phyloP scores from a whole-genome alignment of 768 basidiomycete genomes.

The Mycena alexandri region DNA sequence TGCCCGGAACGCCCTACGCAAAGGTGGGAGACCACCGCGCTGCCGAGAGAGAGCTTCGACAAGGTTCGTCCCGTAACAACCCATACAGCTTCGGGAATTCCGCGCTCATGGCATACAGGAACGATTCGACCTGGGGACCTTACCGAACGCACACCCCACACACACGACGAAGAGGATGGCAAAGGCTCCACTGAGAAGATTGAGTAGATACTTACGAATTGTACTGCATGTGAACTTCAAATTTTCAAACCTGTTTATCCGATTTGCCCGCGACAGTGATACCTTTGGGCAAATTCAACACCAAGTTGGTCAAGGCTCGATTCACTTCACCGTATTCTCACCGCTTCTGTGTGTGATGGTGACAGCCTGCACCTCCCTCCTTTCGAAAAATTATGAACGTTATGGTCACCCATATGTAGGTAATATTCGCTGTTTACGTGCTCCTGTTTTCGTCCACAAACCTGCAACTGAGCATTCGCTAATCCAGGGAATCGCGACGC shows the following conservation, averaged over 20 bases:
- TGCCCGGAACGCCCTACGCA: constrained; percentile 52
- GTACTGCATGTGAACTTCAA: not conserved
- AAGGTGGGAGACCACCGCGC: constrained; percentile 50
- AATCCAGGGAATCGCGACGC: no score
- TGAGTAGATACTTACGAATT: constrained; percentile 16
- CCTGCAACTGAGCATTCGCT: no score
- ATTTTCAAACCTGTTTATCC: not conserved
- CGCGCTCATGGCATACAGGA: constrained; percentile 34
- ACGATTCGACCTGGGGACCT: constrained; percentile 47
- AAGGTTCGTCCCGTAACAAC: constrained; percentile 48
- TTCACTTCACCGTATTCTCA: no score
- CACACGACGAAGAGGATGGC: constrained; percentile 32
- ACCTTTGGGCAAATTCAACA: no score
- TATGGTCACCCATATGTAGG: no score
- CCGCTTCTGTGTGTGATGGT: no score
- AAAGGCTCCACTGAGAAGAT: constrained; percentile 36
- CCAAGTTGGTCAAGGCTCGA: no score
- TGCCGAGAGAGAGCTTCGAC: constrained; percentile 54
- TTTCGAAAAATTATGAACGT: no score
- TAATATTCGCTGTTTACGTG: no score
- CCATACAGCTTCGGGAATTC: not conserved
- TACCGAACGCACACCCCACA: constrained; percentile 39
- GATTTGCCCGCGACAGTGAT: not conserved
- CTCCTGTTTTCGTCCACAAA: no score
- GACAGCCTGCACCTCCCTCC: no score